Percentiles rank a stretch among this genome's conserved stretches.
Conservation (phyloP, 2,329 filamentous ascomycete species). For the Fonsecaea pugnacius region DNA sequence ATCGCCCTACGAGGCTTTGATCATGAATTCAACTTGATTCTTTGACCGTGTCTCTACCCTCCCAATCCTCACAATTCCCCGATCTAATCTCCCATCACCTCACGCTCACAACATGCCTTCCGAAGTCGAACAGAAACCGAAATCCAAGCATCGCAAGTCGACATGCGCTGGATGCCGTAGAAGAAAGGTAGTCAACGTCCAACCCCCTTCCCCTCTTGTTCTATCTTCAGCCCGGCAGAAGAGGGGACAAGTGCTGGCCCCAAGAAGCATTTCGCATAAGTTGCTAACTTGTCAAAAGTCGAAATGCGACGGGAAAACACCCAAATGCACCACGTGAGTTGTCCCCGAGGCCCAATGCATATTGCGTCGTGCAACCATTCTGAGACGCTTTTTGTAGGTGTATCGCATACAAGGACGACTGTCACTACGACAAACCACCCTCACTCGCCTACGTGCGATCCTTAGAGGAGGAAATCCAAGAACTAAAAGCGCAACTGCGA, state of each 20-base stretch:
- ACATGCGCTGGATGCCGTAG: constrained; percentile 37
- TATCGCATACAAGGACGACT: constrained; percentile 39
- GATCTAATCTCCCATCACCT: not conserved
- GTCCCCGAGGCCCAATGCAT: not conserved
- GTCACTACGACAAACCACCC: constrained; percentile 37
- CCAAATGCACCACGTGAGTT: constrained; percentile 36
- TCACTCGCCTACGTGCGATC: constrained; percentile 38
- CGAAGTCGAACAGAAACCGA: constrained; percentile 33
- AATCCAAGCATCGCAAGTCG: constrained; percentile 36
- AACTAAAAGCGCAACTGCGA: constrained; percentile 35
- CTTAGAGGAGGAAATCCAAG: constrained; percentile 36
- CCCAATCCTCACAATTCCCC: constrained; percentile 1
- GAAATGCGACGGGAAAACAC: constrained; percentile 37
- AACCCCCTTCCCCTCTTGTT: not conserved
- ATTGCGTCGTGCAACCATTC: not conserved
- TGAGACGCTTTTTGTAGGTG: constrained; percentile 23
- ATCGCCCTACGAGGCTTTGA: constrained; percentile 27
- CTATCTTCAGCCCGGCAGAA: not conserved
- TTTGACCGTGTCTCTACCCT: not conserved
- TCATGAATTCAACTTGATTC: constrained; percentile 15
- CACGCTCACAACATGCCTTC: constrained; percentile 21
- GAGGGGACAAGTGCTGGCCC: not conserved
- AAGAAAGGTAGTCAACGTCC: constrained; percentile 32
- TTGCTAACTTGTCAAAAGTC: constrained; percentile 32
- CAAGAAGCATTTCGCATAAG: not conserved